A percentile compares a stretch with the other conserved stretches of the same genome.
phyloP scores from a whole-genome alignment of 2,329 filamentous ascomycete genomes.

The Apiospora rasikravindrae region DNA sequence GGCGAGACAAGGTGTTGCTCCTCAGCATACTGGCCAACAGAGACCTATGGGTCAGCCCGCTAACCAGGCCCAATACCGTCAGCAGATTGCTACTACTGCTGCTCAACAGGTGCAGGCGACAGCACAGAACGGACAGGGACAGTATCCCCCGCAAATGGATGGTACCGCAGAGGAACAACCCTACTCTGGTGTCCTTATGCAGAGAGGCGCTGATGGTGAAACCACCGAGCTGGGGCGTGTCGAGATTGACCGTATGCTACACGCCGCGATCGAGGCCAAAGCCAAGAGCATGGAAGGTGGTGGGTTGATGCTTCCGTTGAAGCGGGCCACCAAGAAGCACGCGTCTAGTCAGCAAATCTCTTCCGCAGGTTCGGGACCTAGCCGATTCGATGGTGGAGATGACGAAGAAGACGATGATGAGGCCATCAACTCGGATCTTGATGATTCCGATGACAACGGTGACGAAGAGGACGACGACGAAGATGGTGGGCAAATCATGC shows the following conservation, averaged over 20 bases:
- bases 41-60: slow-evolving; percentile 31
- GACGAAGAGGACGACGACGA: slow-evolving; percentile 88
- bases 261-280: slow-evolving; percentile 68
- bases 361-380: slow-evolving; percentile 39
- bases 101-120: slow-evolving; percentile 38
- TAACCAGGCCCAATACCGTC: slow-evolving; percentile 36
- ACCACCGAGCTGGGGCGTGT: slow-evolving; percentile 61
- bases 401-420: slow-evolving; percentile 84
- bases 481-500: slow-evolving; percentile 88
- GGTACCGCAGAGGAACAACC: slow-evolving; percentile 66
- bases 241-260: slow-evolving; percentile 72
- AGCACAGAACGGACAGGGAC: slow-evolving; percentile 48
- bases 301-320: slow-evolving; percentile 75
- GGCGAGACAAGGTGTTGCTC: slow-evolving; percentile 39
- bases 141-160: slow-evolving; percentile 70
- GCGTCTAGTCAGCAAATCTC: slow-evolving; percentile 22
- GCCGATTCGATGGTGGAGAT: slow-evolving; percentile 67
- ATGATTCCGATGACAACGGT: slow-evolving; percentile 87
- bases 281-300: slow-evolving; percentile 75
- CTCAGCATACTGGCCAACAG: slow-evolving; percentile 32
- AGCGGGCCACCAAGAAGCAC: slow-evolving; percentile 33
- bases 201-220: slow-evolving; percentile 58
- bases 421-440: slow-evolving; percentile 97
- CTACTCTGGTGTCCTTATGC: slow-evolving; percentile 64
- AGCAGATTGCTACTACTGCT: slow-evolving; percentile 23